Evolutionary conservation across 257 asterid genomes (phyloP).

Genomic region (Solanum etuberosum): DNA sequence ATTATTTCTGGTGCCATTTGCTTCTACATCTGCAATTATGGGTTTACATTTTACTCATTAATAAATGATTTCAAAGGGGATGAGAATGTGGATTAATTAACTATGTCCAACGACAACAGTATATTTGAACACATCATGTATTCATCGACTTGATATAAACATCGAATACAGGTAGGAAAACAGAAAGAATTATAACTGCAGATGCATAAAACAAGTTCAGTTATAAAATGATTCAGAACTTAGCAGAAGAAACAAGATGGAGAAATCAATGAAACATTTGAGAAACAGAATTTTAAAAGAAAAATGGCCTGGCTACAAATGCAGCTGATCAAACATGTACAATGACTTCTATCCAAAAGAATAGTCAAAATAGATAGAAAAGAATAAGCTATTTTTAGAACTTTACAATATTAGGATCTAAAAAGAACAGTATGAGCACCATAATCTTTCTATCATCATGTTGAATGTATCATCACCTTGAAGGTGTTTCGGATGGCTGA

Average conservation of each 20-base stretch:
- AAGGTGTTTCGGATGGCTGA: constrained; percentile 87
- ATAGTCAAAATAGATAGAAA: neutral
- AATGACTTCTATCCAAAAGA: constrained; percentile 4
- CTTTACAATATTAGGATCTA: constrained; percentile 2
- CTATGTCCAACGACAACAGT: neutral
- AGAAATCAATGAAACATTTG: neutral
- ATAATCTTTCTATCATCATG: neutral
- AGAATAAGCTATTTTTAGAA: neutral
- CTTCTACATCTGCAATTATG: neutral
- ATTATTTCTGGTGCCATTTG: neutral
- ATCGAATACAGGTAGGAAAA: neutral
- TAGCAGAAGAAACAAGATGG: neutral
- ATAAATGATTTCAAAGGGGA: neutral
- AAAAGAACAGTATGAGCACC: neutral
- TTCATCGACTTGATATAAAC: neutral
- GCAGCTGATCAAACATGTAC: constrained; percentile 1
- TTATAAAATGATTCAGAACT: neutral
- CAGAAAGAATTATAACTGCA: neutral
- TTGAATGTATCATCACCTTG: constrained; percentile 37
- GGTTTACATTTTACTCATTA: neutral
- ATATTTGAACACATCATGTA: neutral
- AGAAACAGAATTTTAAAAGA: neutral
- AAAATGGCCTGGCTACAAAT: neutral
- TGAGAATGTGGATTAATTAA: neutral
- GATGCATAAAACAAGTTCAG: neutral